phyloP scores from a whole-genome alignment of 148 eudicot species.

The Arbutus unedo region DNA sequence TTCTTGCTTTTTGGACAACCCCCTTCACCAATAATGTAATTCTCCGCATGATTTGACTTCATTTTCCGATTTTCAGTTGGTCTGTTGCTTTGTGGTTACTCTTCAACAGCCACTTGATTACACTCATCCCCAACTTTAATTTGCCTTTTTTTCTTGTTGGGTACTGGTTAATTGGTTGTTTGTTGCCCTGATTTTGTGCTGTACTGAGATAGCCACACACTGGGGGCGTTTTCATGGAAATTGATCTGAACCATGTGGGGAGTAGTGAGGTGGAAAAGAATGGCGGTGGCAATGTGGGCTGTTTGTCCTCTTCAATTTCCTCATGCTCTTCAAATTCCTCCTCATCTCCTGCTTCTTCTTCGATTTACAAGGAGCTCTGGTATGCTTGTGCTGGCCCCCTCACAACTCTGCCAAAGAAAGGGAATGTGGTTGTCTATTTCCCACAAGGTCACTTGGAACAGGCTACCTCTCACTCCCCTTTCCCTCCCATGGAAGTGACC shows the following conservation, averaged over 20 bases:
- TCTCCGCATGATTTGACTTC: constrained; percentile 45
- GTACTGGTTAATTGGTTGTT: constrained; percentile 8
- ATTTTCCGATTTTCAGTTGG: constrained; percentile 16
- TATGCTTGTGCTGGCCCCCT: constrained; percentile 94
- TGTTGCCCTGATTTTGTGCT: constrained; percentile 5
- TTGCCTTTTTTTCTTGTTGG: constrained; percentile 18
- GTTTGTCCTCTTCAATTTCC: constrained; percentile 44
- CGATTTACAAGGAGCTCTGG: constrained; percentile 76
- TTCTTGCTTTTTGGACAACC: constrained; percentile 32
- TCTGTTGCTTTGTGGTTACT: constrained; percentile 28
- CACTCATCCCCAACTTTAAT: constrained; percentile 11
- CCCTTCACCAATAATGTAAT: constrained; percentile 18
- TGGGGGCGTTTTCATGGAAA: constrained; percentile 57
- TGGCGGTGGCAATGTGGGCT: constrained; percentile 23
- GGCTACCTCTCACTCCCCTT: constrained; percentile 39
- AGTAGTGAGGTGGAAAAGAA: constrained; percentile 45
- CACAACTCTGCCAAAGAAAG: constrained; percentile 59
- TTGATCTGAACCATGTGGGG: constrained; percentile 77
- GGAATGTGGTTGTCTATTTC: constrained; percentile 84
- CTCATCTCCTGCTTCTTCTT: constrained; percentile 29
- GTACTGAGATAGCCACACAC: constrained; percentile 11
- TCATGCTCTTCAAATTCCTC: constrained; percentile 58
- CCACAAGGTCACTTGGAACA: constrained; percentile 96
- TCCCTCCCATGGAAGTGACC: constrained; percentile 41
- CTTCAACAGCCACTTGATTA: constrained; percentile 32